Evolutionary conservation across 2,329 filamentous ascomycete species (phyloP), one percentile per base, ranked within the genome.

Genomic region (Fusarium dimerum): DNA sequence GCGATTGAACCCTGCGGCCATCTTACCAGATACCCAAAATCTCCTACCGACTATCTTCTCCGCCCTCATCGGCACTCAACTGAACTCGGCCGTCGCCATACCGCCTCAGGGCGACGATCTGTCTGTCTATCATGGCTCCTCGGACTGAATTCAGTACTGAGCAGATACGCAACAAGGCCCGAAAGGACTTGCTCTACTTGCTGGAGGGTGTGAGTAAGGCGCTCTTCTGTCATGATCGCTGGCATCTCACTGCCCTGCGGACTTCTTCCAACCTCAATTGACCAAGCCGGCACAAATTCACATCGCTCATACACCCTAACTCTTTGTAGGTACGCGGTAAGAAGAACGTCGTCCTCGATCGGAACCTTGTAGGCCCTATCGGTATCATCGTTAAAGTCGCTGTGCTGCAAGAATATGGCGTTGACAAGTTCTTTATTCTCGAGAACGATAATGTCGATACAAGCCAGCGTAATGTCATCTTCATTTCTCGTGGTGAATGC

Each of bases 311-410:
- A 47, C 17, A 36, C 45, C 44, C 40, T 30, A 42, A 26, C 20
- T n/a, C 47, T 36, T 45, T 42, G 52, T 68, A 99, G 94, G 91
- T 97, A 61, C 90, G 93, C 70, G 95, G 95, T 64, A 99, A 97
- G 84, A 99, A 99, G 81, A 97, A 97, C 68, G 80, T 99, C 56
- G 89, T 99, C 47, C 88, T 99, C 68, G 93, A 97, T 71, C 90
- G 89, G 73, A 87, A 87, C 65, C 81, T 99, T 64, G 92, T 93
- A 62, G 94, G 93, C 20, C 90, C 92, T 30, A 83, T 99, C 62
- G 91, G 92, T 54, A 82, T 93, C 54, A 88, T 99, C 62, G 91
- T 96, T 75, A 97, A 97, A 72, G 96, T 97, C 68, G 93, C 93
- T 18, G 93, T 90, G 10, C 82, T 97, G 15, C 91, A 97, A 69